Conservation (phyloP, 345 rosid genomes). For the Diplotaxis tenuifolia region DNA sequence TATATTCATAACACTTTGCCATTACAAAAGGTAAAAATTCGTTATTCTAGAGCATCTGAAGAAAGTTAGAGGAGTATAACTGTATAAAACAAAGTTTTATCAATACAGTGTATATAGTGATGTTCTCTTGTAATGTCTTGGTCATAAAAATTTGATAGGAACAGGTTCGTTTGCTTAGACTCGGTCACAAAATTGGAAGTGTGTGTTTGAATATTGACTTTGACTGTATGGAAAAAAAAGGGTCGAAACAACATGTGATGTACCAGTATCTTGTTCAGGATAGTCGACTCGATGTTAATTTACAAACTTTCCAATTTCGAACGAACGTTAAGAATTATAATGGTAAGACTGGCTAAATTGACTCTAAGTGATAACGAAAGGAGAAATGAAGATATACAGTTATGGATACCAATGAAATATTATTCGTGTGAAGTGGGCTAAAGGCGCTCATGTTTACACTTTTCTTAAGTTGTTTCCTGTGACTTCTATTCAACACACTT, state of each 20-base stretch:
- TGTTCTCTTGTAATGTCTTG: not conserved
- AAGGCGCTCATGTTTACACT: slow-evolving; percentile 4
- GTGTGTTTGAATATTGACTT: not conserved
- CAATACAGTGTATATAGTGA: not conserved
- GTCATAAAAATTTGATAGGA: not conserved
- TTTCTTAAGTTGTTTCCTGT: slow-evolving; percentile 20
- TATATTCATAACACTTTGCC: not conserved
- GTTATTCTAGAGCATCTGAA: not conserved
- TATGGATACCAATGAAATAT: slow-evolving; percentile 17
- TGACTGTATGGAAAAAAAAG: not conserved
- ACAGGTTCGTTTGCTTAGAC: not conserved
- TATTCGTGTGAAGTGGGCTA: slow-evolving; percentile 15
- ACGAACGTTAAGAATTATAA: not conserved
- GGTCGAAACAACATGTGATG: not conserved
- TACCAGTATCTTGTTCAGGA: not conserved
- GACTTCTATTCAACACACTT: slow-evolving; percentile 17
- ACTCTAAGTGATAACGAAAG: not conserved
- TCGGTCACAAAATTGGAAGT: not conserved
- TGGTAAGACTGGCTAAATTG: slow-evolving; percentile 1
- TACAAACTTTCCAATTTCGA: not conserved
- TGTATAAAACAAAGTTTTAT: too few species aligned
- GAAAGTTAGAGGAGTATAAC: not conserved
- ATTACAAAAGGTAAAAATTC: too few species aligned
- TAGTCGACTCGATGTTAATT: not conserved
- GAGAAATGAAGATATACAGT: slow-evolving; percentile 2